Conservation (phyloP, 225 moss, liverwort and hornwort genomes). For the Pseudisothecium myosuroides region DNA sequence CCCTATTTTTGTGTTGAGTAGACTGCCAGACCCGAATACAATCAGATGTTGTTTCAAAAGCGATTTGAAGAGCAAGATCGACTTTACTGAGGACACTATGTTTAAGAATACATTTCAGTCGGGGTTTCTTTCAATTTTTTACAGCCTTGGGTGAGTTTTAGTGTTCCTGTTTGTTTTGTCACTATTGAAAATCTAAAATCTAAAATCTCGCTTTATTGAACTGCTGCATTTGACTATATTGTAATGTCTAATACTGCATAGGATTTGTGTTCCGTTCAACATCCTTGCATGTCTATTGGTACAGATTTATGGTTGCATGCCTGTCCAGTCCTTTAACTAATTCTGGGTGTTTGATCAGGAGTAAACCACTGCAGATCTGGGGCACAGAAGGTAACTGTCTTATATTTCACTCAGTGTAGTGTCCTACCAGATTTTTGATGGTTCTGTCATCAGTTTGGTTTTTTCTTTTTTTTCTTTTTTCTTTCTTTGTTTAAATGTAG, state of each 20-base stretch:
- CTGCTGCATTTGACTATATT: background rate
- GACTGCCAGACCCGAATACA: slow-evolving; percentile 74
- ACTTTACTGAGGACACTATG: slow-evolving; percentile 50
- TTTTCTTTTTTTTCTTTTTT: background rate
- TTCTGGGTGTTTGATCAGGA: slow-evolving; percentile 39
- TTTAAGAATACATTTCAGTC: slow-evolving; percentile 91
- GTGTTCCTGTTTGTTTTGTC: background rate
- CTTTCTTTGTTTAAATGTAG: background rate
- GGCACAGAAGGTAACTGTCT: slow-evolving; percentile 64
- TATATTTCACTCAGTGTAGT: background rate
- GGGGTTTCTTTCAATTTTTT: slow-evolving; percentile 2
- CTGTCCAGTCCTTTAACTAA: background rate
- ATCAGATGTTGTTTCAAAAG: slow-evolving; percentile 49
- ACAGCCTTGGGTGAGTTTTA: background rate
- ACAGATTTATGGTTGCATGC: background rate
- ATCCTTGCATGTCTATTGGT: background rate
- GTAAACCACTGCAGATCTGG: slow-evolving; percentile 90
- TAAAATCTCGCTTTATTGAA: background rate
- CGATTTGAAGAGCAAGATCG: slow-evolving; percentile 27
- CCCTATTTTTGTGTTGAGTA: slow-evolving; percentile 10
- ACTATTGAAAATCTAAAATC: background rate
- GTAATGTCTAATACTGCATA: background rate
- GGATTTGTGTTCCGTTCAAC: background rate
- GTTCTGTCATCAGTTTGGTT: background rate
- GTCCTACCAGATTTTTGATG: background rate